Evolutionary conservation across 805 yeast genomes (phyloP).

Genomic region (Komagataella phaffii): DNA sequence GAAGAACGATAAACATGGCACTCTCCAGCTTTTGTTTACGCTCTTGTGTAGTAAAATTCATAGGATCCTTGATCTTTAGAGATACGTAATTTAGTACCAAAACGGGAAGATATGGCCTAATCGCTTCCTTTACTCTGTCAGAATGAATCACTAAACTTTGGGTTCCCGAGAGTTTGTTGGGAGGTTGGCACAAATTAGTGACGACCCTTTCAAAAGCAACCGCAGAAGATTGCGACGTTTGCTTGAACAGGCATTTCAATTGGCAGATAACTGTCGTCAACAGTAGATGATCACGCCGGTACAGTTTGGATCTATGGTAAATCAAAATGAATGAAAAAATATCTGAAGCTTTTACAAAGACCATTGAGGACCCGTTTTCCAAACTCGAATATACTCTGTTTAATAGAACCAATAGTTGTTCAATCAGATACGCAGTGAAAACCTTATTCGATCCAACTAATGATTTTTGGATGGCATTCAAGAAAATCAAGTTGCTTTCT

Average conservation of each 20-base stretch:
- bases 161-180: slow-evolving; percentile 5
- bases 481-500: not conserved
- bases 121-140: slow-evolving; percentile 38
- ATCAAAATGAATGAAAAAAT: slow-evolving; percentile 48
- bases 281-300: slow-evolving; percentile 62
- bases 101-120: slow-evolving; percentile 52
- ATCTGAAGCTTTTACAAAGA: slow-evolving; percentile 27
- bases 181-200: slow-evolving; percentile 65
- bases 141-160: slow-evolving; percentile 34
- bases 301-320: slow-evolving; percentile 55
- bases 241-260: slow-evolving; percentile 29
- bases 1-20: slow-evolving; percentile 53
- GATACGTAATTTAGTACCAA: slow-evolving; percentile 46
- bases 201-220: slow-evolving; percentile 37
- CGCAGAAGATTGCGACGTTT: slow-evolving; percentile 2
- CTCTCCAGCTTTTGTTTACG: slow-evolving; percentile 26
- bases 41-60: not conserved
- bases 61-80: slow-evolving; percentile 19
- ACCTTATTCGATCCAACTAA: not conserved
- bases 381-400: slow-evolving; percentile 3
- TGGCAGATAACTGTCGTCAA: slow-evolving; percentile 32
- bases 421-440: not conserved
- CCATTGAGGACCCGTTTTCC: slow-evolving; percentile 8
- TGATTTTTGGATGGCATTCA: not conserved
- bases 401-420: slow-evolving; percentile 5